Conservation (phyloP, 768 basidiomycete species). For the Mycena sanguinolenta region DNA sequence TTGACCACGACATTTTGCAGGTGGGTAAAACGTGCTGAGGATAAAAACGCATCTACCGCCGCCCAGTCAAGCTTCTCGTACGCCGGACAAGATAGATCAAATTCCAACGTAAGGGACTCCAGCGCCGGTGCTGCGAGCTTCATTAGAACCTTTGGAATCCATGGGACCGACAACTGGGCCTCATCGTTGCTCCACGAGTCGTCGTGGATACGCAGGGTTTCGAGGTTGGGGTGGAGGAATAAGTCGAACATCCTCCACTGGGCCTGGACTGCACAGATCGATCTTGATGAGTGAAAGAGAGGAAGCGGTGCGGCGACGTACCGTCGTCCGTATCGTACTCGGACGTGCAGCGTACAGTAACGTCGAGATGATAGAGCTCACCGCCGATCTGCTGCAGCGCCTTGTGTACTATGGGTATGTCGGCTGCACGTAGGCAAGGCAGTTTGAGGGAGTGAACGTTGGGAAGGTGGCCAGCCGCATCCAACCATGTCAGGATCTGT, state of each 20-base stretch:
- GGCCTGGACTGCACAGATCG: too few species aligned
- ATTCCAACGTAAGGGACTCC: background rate
- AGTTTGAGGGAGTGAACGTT: background rate
- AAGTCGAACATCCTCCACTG: too few species aligned
- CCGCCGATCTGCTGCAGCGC: too few species aligned
- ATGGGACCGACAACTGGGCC: too few species aligned
- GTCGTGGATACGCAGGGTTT: background rate
- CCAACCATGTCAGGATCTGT: background rate
- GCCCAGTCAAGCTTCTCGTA: background rate
- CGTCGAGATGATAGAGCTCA: too few species aligned
- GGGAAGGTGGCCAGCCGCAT: background rate
- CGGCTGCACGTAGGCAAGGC: too few species aligned
- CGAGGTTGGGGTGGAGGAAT: too few species aligned
- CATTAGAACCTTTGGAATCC: background rate
- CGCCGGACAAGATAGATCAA: background rate
- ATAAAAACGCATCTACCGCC: background rate
- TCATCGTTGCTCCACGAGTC: background rate
- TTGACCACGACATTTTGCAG: background rate
- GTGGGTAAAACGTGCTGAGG: background rate
- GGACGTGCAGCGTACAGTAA: too few species aligned
- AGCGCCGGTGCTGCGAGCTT: background rate
- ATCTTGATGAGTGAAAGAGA: too few species aligned
- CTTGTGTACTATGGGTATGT: too few species aligned
- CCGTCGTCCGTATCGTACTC: too few species aligned
- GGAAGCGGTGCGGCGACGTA: too few species aligned